A percentile compares a stretch with the other conserved stretches of the same genome.
phyloP scores from a whole-genome alignment of 106 monocot genomes.

The Acanthochlamys bracteata region DNA sequence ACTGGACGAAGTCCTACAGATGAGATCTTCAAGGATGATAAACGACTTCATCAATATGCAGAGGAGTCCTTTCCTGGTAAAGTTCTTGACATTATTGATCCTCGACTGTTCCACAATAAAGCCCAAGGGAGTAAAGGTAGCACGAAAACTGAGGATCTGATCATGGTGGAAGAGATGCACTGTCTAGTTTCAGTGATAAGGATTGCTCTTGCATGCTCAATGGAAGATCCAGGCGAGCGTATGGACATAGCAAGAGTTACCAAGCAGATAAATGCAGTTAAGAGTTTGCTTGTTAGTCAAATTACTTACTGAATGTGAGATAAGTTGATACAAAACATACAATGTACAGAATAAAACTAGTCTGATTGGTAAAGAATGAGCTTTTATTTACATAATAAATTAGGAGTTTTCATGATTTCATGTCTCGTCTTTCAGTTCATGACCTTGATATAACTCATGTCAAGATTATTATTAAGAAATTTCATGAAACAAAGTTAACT shows the following conservation, averaged over 20 bases:
- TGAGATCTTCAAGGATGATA: conserved; percentile 3
- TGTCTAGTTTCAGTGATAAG: conserved; percentile 9
- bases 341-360: too few relatives aligned
- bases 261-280: conserved; percentile 4
- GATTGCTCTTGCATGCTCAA: conserved; percentile 9
- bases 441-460: too few relatives aligned
- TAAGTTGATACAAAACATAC: too few relatives aligned
- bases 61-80: conserved; percentile 8
- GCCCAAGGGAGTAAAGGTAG: background rate
- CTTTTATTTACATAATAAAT: too few relatives aligned
- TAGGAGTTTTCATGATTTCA: too few relatives aligned
- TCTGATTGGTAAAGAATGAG: too few relatives aligned
- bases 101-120: background rate
- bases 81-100: conserved; percentile 8
- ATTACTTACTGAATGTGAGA: too few relatives aligned
- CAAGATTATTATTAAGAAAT: too few relatives aligned
- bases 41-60: conserved; percentile 13
- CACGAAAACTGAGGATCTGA: background rate
- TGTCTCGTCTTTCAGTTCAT: too few relatives aligned
- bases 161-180: background rate
- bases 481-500: too few relatives aligned
- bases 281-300: too few relatives aligned
- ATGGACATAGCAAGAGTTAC: conserved; percentile 9
- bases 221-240: conserved; percentile 2
- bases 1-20: conserved; percentile 23